Base-by-base conservation (phyloP, 2,329 filamentous ascomycete species). In the Alternaria dauci region DNA sequence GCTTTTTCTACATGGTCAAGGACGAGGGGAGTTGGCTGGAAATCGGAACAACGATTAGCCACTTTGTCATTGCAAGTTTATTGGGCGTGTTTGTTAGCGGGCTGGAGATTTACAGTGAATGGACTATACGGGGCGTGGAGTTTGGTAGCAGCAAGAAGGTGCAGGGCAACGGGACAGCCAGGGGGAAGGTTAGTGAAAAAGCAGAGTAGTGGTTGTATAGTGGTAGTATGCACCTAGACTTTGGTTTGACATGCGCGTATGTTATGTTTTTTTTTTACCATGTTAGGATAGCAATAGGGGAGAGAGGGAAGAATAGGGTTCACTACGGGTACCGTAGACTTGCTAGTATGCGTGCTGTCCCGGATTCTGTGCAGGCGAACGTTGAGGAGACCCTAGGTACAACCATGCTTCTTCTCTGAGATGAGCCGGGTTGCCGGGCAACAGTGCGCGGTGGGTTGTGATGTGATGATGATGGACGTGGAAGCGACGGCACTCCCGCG, bases 1-100 rank as follows among this genome's bases (percentile, higher is more conserved):
- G 95, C 72, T 99, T 99, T 83, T 99, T 99, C 81, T 99, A 92
- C 88, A 92, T 97, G 71, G 95, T 99, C 46, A 91, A 91, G 72
- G 95, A 99, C 70, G 95, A 99, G 76, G 95, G 95, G 0, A 95
- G 91, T 23, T 99, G 95, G 95, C 81, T 99, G 61, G 95, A 99
- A 76, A 99, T 99, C 75, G 95, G 95, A 32, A 96, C 93, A 28
- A 97, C 93, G 4, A 99, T 99, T 68, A 96, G 88, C 73, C 94
- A 98, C 77, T 99, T 98, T 79, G 88, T 89, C 62, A 98, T 99
- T 80, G 94, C 93, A 18, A 97, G 93, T 78, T 78, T 92, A 69
- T 76, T 98, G 44, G 95, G 93, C 69, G 89, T 96, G 8, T 99
- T 99, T 81, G 93, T 99, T 43, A 92, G 93, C 0, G 88, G 86